phyloP scores from a whole-genome alignment of 352 stramenopile species.

The Phytopythium boreale region DNA sequence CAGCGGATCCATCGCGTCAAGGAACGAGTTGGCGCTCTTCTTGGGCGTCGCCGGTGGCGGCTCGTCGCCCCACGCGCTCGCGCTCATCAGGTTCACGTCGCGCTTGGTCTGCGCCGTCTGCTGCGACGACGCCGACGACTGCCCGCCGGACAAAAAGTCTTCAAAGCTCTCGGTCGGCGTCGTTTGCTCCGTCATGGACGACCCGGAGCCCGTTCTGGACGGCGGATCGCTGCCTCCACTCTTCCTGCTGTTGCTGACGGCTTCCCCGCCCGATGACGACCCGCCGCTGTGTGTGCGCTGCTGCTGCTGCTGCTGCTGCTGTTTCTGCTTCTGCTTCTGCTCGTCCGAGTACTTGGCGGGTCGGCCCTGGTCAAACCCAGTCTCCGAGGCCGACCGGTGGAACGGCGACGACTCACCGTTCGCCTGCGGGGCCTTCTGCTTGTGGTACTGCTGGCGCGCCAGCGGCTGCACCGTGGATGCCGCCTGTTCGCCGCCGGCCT shows the following conservation, averaged over 20 bases:
- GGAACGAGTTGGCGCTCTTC: slow-evolving; percentile 35
- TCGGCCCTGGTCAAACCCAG: slow-evolving; percentile 45
- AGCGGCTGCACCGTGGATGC: slow-evolving; percentile 17
- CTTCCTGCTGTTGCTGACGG: slow-evolving; percentile 5
- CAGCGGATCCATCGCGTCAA: slow-evolving; percentile 71
- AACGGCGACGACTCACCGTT: slow-evolving; percentile 21
- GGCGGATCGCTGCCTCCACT: slow-evolving; percentile 14
- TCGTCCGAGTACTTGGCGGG: slow-evolving; percentile 68
- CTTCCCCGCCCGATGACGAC: not conserved
- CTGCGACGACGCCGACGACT: slow-evolving; percentile 13
- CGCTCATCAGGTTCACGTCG: slow-evolving; percentile 74
- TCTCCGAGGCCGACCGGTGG: slow-evolving; percentile 40
- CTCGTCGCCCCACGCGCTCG: slow-evolving; percentile 46
- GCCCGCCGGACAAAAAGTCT: slow-evolving; percentile 71
- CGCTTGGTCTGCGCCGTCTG: slow-evolving; percentile 14
- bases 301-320: slow-evolving; percentile 5
- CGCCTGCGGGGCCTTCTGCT: slow-evolving; percentile 13
- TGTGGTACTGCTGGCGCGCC: slow-evolving; percentile 18
- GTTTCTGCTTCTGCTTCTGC: slow-evolving; percentile 1
- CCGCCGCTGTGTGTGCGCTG: not conserved
- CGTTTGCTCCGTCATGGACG: slow-evolving; percentile 17
- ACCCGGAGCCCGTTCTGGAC: slow-evolving; percentile 32
- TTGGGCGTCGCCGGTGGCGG: slow-evolving; percentile 20
- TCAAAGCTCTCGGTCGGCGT: slow-evolving; percentile 48
- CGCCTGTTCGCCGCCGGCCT: slow-evolving; percentile 12